Conservation (phyloP, 495 filamentous ascomycete genomes). For the Aspergillus olivimuriae region DNA sequence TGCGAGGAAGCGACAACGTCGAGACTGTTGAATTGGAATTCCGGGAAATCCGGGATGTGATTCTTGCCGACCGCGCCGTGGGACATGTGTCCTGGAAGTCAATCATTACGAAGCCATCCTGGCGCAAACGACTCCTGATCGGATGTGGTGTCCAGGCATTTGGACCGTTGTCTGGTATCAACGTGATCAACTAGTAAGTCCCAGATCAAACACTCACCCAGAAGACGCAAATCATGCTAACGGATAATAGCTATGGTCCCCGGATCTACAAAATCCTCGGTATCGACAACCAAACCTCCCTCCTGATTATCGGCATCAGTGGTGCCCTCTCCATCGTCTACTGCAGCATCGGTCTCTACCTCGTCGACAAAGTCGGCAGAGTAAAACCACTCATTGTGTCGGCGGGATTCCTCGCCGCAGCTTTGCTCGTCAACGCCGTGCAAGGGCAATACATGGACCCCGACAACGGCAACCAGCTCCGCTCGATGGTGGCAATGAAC, state of each 20-base stretch:
- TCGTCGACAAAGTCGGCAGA: constrained; percentile 12
- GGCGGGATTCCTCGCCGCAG: constrained; percentile 2
- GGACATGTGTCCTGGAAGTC: constrained; percentile 31
- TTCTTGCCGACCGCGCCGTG: constrained; percentile 7
- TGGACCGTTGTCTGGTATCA: constrained; percentile 47
- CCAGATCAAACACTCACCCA: constrained; percentile 30
- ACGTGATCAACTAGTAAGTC: constrained; percentile 33
- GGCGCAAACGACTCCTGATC: constrained; percentile 43
- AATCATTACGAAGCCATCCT: constrained; percentile 40
- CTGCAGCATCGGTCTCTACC: constrained; percentile 8
- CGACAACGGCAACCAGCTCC: constrained; percentile 7
- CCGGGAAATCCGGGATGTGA: constrained; percentile 22
- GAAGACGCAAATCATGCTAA: not conserved
- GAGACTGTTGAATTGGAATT: constrained; percentile 21
- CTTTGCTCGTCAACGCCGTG: constrained; percentile 11
- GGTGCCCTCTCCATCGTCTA: constrained; percentile 35
- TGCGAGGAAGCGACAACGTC: constrained; percentile 10
- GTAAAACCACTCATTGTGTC: constrained; percentile 13
- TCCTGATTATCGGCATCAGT: constrained; percentile 47
- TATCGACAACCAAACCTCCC: constrained; percentile 35
- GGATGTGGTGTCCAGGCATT: constrained; percentile 48
- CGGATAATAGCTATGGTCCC: constrained; percentile 38
- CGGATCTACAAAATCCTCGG: constrained; percentile 47
- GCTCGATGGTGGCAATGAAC: constrained; percentile 16
- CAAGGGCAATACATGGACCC: constrained; percentile 9